Percentiles rank a stretch among this genome's conserved stretches.
These are phyloP conservation scores for Coemansia sp. DNA, from an alignment of 192 early-diverging fungal species.

Conservation along the genomic window DNA sequence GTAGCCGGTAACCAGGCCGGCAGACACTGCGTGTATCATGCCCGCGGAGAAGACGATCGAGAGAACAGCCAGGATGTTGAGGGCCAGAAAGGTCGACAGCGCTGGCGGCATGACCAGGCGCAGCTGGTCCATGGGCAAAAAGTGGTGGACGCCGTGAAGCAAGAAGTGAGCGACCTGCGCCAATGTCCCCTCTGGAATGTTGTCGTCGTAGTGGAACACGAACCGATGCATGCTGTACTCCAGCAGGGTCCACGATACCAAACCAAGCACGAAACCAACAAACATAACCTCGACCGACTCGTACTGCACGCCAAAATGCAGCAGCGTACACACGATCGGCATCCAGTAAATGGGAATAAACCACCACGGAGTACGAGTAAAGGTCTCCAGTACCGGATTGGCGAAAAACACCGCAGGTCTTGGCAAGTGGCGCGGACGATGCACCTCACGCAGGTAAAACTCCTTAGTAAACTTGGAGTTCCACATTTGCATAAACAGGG, in stretches of 20 bases:
- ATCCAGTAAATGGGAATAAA: conserved; percentile 86
- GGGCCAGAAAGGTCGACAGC: conserved; percentile 60
- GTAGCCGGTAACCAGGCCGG: conserved; percentile 81
- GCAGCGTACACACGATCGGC: conserved; percentile 63
- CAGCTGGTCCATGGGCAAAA: conserved; percentile 93
- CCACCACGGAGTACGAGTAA: conserved; percentile 94
- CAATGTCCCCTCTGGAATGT: conserved; percentile 81
- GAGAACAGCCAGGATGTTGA: conserved; percentile 65
- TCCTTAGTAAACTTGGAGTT: conserved; percentile 72
- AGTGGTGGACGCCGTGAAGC: conserved; percentile 96
- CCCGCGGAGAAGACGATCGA: conserved; percentile 64
- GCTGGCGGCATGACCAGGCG: conserved; percentile 97
- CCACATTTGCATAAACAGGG: conserved; percentile 84
- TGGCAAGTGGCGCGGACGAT: conserved; percentile 82
- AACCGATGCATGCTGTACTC: conserved; percentile 95
- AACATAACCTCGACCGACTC: conserved; percentile 37
- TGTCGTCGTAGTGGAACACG: conserved; percentile 90
- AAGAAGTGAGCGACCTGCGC: conserved; percentile 83
- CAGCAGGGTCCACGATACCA: conserved; percentile 81
- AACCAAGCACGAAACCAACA: conserved; percentile 65
- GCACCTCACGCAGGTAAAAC: conserved; percentile 89
- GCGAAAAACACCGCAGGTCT: conserved; percentile 82
- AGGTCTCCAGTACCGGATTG: conserved; percentile 72
- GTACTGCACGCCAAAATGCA: conserved; percentile 37
- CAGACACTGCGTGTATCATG: conserved; percentile 69